Evolutionary conservation across 805 yeast species (phyloP).

Genomic region (Suhomyces prunicola): DNA sequence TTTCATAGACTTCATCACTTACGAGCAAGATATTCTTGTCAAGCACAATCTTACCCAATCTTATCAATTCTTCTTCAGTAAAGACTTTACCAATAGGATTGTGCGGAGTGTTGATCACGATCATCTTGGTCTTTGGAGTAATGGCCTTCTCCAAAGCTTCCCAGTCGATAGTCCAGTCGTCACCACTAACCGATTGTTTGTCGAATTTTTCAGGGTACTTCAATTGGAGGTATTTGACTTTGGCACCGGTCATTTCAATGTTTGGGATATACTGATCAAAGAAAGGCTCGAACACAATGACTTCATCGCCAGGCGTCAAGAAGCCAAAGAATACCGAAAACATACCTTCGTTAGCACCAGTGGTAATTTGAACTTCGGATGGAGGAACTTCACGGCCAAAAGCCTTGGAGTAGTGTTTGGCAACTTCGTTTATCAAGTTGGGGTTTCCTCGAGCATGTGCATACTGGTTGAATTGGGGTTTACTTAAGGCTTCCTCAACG

Average conservation of each 20-base stretch:
- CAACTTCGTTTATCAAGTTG: conserved; percentile 63
- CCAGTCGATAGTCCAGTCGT: conserved; percentile 86
- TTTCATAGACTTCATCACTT: conserved; percentile 95
- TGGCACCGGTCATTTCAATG: conserved; percentile 91
- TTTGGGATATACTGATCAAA: conserved; percentile 96
- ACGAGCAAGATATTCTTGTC: conserved; percentile 78
- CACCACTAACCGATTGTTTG: conserved; percentile 62
- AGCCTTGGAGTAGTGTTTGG: conserved; percentile 66
- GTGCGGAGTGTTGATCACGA: conserved; percentile 91
- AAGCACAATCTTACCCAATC: conserved; percentile 80
- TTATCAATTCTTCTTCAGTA: conserved; percentile 65
- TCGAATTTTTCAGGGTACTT: conserved; percentile 77
- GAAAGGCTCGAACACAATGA: conserved; percentile 92
- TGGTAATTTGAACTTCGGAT: conserved; percentile 73
- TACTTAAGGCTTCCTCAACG: conserved; percentile 69
- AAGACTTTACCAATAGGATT: conserved; percentile 94
- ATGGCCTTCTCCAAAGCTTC: conserved; percentile 71
- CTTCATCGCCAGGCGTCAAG: conserved; percentile 87
- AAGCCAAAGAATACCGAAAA: conserved; percentile 81
- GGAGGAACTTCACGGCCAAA: conserved; percentile 57
- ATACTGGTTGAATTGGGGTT: conserved; percentile 82
- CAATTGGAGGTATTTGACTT: conserved; percentile 80
- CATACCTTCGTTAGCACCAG: conserved; percentile 98
- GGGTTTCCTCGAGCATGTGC: conserved; percentile 90
- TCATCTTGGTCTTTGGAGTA: conserved; percentile 72